These are phyloP conservation scores for Neofusicoccum umdonicola DNA, from an alignment of 2,329 filamentous ascomycete genomes.

Conservation along the genomic window DNA sequence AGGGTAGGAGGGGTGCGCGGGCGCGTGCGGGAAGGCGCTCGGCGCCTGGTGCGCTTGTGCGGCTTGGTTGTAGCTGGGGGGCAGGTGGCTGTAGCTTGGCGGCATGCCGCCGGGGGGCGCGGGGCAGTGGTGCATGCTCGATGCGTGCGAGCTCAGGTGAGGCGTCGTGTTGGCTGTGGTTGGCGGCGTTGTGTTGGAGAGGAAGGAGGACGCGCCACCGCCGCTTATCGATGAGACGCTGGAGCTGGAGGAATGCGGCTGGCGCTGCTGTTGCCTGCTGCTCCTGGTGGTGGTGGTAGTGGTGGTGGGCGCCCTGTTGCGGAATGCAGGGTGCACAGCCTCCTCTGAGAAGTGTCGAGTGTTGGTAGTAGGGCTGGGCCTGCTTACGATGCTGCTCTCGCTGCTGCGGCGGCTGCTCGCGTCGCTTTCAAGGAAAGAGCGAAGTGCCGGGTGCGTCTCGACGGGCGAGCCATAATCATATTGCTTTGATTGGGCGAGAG, in stretches of 20 bases:
- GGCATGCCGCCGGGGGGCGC: not conserved
- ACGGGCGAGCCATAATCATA: not conserved
- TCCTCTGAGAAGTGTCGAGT: not conserved
- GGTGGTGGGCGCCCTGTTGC: not conserved
- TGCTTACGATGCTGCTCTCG: not conserved
- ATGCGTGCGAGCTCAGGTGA: not conserved
- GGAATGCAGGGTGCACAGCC: conserved; percentile 4
- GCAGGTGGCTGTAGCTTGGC: not conserved
- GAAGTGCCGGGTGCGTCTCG: not conserved
- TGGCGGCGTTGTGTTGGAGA: not conserved
- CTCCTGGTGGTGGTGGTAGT: not conserved
- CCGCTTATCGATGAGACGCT: not conserved
- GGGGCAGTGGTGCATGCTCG: not conserved
- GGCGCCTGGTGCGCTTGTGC: not conserved
- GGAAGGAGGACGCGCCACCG: not conserved
- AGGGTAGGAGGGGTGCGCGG: not conserved
- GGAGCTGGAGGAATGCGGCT: not conserved
- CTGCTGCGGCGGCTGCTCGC: not conserved
- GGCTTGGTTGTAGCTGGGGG: not conserved
- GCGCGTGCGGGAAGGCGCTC: not conserved
- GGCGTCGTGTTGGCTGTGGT: not conserved
- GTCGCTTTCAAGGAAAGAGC: not conserved
- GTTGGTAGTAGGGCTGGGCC: not conserved
- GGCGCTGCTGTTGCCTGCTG: not conserved
- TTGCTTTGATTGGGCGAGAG: not conserved